phyloP scores from a whole-genome alignment of 495 filamentous ascomycete species.

The Neurospora sp. region DNA sequence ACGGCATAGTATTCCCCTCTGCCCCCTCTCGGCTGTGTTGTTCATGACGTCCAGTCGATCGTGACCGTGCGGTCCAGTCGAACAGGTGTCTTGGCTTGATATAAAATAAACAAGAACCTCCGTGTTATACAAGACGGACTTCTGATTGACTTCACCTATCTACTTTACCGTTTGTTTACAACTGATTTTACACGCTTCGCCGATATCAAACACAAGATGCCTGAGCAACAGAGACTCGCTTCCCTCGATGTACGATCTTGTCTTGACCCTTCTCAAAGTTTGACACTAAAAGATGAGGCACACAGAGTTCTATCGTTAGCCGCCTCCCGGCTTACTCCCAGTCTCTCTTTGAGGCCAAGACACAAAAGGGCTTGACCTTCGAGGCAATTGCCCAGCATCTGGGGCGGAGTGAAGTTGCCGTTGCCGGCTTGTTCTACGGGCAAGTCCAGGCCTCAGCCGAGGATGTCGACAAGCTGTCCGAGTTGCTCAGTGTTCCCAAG shows the following conservation, averaged over 20 bases:
- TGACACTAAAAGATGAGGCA: constrained; percentile 1
- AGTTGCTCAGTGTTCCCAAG: constrained; percentile 53
- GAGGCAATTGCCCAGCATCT: constrained; percentile 66
- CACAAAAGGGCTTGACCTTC: constrained; percentile 63
- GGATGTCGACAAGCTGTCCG: constrained; percentile 64
- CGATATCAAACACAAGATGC: constrained; percentile 8
- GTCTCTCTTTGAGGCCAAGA: constrained; percentile 80
- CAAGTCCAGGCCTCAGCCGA: constrained; percentile 71
- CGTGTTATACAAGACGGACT: not conserved
- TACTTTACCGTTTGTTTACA: not conserved
- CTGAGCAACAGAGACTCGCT: constrained; percentile 18
- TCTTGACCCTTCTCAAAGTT: not conserved
- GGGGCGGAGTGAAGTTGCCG: constrained; percentile 78
- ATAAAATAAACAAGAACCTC: not conserved
- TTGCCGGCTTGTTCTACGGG: constrained; percentile 91
- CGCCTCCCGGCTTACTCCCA: constrained; percentile 56
- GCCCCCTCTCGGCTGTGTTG: not conserved
- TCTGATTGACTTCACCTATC: not conserved
- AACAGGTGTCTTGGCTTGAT: not conserved
- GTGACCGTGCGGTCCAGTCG: not conserved
- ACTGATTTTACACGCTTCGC: not conserved
- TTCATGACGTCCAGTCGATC: not conserved
- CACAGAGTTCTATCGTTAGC: constrained; percentile 30
- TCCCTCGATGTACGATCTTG: constrained; percentile 21
- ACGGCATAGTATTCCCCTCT: not conserved